phyloP scores from a whole-genome alignment of 148 eudicot genomes.

The Talinum fruticosum region DNA sequence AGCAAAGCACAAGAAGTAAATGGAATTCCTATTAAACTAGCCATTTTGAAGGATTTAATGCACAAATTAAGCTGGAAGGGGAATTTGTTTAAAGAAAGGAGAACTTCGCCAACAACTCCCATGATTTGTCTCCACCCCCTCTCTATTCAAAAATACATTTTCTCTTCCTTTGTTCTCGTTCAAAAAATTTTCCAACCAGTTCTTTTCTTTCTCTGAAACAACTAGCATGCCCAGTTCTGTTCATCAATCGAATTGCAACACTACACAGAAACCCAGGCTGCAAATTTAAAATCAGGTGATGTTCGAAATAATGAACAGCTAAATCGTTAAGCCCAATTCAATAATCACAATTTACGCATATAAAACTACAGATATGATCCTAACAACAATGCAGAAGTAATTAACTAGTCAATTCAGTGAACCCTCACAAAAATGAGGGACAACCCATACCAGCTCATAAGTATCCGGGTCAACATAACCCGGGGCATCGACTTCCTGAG shows the following conservation, averaged over 20 bases:
- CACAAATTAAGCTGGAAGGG: background rate
- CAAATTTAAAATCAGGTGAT: background rate
- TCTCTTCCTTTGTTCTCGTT: too few species aligned
- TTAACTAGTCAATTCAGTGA: background rate
- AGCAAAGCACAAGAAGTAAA: background rate
- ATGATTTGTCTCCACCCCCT: background rate
- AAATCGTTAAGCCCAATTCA: background rate
- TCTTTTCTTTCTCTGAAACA: background rate
- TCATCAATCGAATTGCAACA: background rate
- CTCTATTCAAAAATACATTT: too few species aligned
- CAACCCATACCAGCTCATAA: constrained; percentile 55
- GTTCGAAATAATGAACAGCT: background rate
- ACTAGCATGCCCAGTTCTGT: background rate
- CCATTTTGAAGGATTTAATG: background rate
- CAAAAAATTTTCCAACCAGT: background rate
- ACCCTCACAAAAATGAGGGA: background rate
- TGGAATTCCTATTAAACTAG: too few species aligned
- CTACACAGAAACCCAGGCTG: background rate
- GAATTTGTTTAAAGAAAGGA: background rate
- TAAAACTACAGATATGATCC: background rate
- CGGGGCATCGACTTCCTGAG: constrained; percentile 62
- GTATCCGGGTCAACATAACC: constrained; percentile 80
- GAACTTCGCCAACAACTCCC: background rate
- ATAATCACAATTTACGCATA: background rate
- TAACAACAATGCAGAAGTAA: background rate